Conservation (phyloP, 139 green algal genomes). For the Coelastrella sp. region DNA sequence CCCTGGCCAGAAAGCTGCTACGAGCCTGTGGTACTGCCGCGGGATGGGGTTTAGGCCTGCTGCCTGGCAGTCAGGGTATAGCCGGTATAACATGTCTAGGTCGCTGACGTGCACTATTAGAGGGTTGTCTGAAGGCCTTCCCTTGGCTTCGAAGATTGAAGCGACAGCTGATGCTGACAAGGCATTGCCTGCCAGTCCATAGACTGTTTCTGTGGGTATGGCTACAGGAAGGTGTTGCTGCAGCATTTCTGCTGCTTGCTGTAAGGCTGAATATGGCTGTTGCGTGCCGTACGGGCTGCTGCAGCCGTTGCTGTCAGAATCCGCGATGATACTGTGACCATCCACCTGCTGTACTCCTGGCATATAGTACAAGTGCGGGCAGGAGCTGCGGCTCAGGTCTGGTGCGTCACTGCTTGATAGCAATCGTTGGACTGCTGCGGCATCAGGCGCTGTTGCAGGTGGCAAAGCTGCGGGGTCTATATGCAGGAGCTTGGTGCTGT, state of each 20-base stretch:
- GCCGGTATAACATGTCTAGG: constrained; percentile 62
- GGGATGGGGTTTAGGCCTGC: constrained; percentile 35
- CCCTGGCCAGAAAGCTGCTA: constrained; percentile 67
- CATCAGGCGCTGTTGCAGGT: not conserved
- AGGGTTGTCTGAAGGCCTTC: constrained; percentile 70
- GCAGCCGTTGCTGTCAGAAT: not conserved
- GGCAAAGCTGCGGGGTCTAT: not conserved
- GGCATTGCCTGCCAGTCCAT: constrained; percentile 69
- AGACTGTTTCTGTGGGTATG: constrained; percentile 75
- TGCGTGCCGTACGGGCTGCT: not conserved
- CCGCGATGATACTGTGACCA: too few relatives aligned
- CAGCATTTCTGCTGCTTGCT: constrained; percentile 47
- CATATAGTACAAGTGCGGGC: constrained; percentile 27
- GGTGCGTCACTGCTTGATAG: not conserved
- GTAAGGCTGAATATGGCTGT: constrained; percentile 5
- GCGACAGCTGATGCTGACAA: constrained; percentile 50
- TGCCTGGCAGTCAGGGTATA: constrained; percentile 54
- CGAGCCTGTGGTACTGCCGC: constrained; percentile 37
- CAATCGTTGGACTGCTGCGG: not conserved
- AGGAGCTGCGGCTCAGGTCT: not conserved
- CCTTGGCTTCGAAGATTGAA: constrained; percentile 68
- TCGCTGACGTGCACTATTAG: constrained; percentile 75
- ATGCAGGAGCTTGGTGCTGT: constrained; percentile 2
- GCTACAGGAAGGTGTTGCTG: constrained; percentile 46
- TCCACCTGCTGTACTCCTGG: not conserved